A percentile compares a stretch with the other conserved stretches of the same genome.
These are phyloP conservation scores for Omphalea diandra DNA, from an alignment of 441 rosid species.

Conservation along the genomic window DNA sequence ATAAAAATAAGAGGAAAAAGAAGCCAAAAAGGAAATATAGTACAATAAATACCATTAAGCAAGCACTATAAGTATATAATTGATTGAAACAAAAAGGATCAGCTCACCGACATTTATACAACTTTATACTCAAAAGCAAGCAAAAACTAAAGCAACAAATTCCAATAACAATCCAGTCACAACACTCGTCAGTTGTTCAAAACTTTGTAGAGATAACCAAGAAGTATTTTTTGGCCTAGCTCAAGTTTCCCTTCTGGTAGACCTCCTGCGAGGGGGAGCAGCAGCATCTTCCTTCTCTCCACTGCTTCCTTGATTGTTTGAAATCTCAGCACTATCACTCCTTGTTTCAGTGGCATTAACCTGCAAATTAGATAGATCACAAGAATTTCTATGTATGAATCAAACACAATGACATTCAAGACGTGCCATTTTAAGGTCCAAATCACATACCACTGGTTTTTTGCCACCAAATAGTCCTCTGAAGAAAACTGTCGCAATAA, in stretches of 20 bases:
- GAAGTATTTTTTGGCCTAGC: not conserved
- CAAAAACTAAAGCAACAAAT: not conserved
- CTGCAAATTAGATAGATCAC: not conserved
- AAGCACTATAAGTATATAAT: not conserved
- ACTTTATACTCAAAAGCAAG: too few species aligned
- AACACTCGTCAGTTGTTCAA: not conserved
- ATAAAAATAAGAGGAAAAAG: too few species aligned
- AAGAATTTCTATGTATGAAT: not conserved
- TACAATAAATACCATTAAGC: too few species aligned
- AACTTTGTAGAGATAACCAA: not conserved
- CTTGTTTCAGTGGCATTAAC: not conserved
- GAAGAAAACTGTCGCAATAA: not conserved
- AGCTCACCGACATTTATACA: not conserved
- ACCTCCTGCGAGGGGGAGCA: not conserved
- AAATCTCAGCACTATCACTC: not conserved
- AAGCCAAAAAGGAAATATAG: too few species aligned
- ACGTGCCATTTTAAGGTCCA: not conserved
- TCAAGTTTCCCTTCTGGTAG: constrained; percentile 27
- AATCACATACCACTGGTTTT: not conserved
- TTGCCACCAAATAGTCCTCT: not conserved
- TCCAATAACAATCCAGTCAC: not conserved
- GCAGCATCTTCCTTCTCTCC: not conserved
- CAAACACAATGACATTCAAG: not conserved
- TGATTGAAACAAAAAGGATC: too few species aligned
- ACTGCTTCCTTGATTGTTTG: not conserved